Evolutionary conservation across 495 filamentous ascomycete genomes (phyloP).

Genomic region (Penicillium simplicissimum): DNA sequence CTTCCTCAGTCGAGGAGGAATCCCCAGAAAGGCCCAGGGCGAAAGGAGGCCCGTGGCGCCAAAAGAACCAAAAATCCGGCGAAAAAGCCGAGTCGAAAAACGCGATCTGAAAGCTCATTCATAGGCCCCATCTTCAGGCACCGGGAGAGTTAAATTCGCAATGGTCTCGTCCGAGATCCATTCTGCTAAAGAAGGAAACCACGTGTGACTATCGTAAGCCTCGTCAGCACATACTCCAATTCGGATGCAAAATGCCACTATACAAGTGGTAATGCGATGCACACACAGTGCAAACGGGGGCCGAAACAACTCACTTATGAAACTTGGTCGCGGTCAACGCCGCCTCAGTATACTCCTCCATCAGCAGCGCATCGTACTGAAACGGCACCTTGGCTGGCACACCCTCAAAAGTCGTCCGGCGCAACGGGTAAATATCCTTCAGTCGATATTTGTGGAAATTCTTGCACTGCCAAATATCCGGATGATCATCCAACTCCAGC

Average conservation of each 20-base stretch:
- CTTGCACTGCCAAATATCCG: conserved; percentile 79
- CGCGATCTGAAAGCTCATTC: conserved; percentile 18
- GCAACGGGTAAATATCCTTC: conserved; percentile 53
- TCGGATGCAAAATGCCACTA: too few relatives aligned
- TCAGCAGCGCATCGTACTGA: conserved; percentile 58
- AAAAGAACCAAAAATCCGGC: neutral
- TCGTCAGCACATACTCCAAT: conserved; percentile 13
- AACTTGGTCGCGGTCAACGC: conserved; percentile 53
- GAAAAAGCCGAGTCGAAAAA: neutral
- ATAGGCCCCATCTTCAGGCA: conserved; percentile 27
- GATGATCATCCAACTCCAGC: conserved; percentile 55
- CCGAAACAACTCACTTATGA: conserved; percentile 48
- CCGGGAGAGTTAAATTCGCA: conserved; percentile 11
- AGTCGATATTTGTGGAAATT: conserved; percentile 72
- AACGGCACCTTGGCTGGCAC: conserved; percentile 62
- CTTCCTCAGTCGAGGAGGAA: conserved; percentile 6
- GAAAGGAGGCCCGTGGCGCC: neutral
- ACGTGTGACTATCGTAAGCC: conserved; percentile 32
- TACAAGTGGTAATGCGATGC: neutral
- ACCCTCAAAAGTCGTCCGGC: conserved; percentile 61
- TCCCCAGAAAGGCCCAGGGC: conserved; percentile 5
- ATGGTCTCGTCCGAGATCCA: conserved; percentile 35
- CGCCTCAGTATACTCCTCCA: conserved; percentile 57
- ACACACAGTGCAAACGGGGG: too few relatives aligned
- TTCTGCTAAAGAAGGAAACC: conserved; percentile 31